These are phyloP conservation scores for Kodamaea sp. DNA, from an alignment of 1,139 yeast genomes.

Conservation along the genomic window DNA sequence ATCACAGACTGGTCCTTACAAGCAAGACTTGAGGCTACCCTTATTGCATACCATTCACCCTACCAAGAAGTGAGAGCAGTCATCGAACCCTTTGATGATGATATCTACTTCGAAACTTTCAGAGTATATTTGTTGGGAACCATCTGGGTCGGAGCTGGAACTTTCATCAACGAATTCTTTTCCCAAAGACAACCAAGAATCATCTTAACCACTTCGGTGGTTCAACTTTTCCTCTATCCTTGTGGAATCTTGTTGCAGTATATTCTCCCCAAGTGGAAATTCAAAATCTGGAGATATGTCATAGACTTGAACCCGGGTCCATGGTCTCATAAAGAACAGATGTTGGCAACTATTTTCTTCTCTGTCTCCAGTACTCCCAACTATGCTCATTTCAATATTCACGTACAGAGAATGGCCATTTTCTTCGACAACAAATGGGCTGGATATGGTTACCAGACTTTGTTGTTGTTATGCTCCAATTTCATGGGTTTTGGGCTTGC, in stretches of 20 bases:
- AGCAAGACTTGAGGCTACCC: conserved; percentile 18
- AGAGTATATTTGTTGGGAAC: conserved; percentile 58
- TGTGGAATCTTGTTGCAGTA: conserved; percentile 40
- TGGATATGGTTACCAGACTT: conserved; percentile 17
- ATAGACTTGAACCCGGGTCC: conserved; percentile 26
- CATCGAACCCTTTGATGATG: conserved; percentile 53
- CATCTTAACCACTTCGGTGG: conserved; percentile 46
- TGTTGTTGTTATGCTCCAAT: conserved; percentile 18
- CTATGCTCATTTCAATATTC: conserved; percentile 19
- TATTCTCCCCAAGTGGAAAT: conserved; percentile 24
- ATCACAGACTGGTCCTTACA: conserved; percentile 18
- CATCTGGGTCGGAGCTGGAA: conserved; percentile 56
- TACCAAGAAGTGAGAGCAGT: conserved; percentile 67
- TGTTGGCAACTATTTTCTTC: conserved; percentile 22
- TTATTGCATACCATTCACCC: conserved; percentile 57
- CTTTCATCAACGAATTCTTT: conserved; percentile 61
- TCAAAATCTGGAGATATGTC: conserved; percentile 17
- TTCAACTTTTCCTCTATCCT: conserved; percentile 61
- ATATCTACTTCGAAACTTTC: conserved; percentile 52
- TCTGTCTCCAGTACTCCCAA: conserved; percentile 16
- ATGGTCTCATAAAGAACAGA: conserved; percentile 25
- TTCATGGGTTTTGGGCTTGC: conserved; percentile 26
- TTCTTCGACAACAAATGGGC: conserved; percentile 17
- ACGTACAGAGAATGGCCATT: conserved; percentile 18
- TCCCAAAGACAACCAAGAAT: conserved; percentile 57